Evolutionary conservation across 1,284 basidiomycete genomes (phyloP).

Genomic region (Papiliotrema nemorosa): DNA sequence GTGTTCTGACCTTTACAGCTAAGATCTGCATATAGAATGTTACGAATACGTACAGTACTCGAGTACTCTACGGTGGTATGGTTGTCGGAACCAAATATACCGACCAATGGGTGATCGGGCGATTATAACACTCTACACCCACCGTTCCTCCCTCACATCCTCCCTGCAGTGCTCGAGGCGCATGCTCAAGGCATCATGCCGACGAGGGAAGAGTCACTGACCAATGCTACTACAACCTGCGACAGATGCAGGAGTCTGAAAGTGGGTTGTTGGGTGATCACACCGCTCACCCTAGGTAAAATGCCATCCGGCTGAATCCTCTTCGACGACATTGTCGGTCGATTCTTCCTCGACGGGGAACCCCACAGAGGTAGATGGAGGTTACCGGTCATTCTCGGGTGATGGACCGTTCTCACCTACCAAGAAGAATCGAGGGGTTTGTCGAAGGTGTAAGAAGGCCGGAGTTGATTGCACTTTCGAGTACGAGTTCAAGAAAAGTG

Average conservation of each 20-base stretch:
- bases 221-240: not conserved
- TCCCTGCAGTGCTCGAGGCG: no score
- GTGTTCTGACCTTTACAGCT: no score
- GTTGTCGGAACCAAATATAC: no score
- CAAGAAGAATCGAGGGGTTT: not conserved
- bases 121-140: no score
- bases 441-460: not conserved
- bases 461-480: not conserved
- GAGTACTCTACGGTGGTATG: no score
- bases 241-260: slow-evolving; percentile 4
- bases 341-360: not conserved
- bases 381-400: not conserved
- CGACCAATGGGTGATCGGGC: no score
- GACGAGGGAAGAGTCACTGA: not conserved
- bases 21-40: no score
- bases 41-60: no score
- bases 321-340: not conserved
- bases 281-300: not conserved
- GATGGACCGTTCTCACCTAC: not conserved
- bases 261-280: not conserved
- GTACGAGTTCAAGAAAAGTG: slow-evolving; percentile 3
- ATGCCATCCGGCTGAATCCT: not conserved
- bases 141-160: no score
- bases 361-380: not conserved
- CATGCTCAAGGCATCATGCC: no score